Conservation (phyloP, 495 filamentous ascomycete genomes). For the Penicillium fimorum region DNA sequence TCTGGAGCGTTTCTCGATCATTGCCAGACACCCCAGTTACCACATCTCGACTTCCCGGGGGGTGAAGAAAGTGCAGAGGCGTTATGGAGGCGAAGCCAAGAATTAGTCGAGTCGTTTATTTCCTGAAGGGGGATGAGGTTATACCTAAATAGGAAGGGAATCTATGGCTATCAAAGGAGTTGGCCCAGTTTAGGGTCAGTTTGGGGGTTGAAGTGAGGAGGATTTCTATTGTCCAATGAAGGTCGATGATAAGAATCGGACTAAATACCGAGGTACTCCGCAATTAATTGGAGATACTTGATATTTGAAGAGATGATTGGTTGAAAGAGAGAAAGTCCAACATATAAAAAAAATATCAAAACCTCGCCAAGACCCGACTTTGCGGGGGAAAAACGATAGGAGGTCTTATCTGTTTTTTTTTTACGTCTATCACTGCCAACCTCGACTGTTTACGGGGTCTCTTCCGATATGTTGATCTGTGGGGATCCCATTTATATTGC, state of each 20-base stretch:
- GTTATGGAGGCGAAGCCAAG: constrained; percentile 51
- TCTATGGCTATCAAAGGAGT: not conserved
- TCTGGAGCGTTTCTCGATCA: constrained; percentile 34
- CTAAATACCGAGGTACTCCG: not conserved
- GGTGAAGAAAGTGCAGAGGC: constrained; percentile 37
- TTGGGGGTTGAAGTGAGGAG: too few species aligned
- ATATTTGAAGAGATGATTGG: too few species aligned
- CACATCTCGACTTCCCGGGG: constrained; percentile 29
- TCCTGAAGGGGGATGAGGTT: not conserved
- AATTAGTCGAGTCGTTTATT: constrained; percentile 36
- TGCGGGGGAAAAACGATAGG: too few species aligned
- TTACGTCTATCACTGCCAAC: too few species aligned
- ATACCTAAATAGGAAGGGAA: constrained; percentile 5
- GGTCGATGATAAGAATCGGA: not conserved
- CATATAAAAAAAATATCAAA: too few species aligned
- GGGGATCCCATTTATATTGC: not conserved
- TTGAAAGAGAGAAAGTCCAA: too few species aligned
- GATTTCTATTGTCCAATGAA: too few species aligned
- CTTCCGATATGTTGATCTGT: too few species aligned
- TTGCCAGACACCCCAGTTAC: constrained; percentile 26
- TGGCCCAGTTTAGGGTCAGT: too few species aligned
- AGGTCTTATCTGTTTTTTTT: too few species aligned
- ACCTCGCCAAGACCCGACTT: too few species aligned
- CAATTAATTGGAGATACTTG: not conserved
- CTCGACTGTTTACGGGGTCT: too few species aligned